phyloP scores from a whole-genome alignment of 495 filamentous ascomycete species.

The Penicillium dipodomyicola region DNA sequence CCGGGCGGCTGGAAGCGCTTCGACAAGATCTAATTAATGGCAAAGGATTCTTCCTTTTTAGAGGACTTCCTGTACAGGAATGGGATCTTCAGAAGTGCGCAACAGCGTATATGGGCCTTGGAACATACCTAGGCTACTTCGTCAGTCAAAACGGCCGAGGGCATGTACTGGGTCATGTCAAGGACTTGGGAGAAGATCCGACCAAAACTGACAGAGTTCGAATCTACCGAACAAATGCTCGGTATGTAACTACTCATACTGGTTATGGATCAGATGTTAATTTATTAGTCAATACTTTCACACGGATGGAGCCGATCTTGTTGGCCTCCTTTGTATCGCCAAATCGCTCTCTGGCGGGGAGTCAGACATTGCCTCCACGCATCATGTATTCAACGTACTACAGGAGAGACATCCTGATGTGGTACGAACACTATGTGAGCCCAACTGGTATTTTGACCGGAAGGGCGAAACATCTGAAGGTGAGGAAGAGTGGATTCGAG shows the following conservation, averaged over 20 bases:
- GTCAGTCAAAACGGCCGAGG: slow-evolving; percentile 81
- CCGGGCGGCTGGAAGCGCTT: slow-evolving; percentile 52
- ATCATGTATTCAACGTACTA: slow-evolving; percentile 74
- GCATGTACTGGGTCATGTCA: slow-evolving; percentile 89
- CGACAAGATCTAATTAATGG: slow-evolving; percentile 74
- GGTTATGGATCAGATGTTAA: slow-evolving; percentile 1
- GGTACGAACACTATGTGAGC: slow-evolving; percentile 61
- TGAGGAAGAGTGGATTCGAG: slow-evolving; percentile 68
- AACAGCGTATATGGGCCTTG: slow-evolving; percentile 85
- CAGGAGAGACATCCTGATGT: slow-evolving; percentile 73
- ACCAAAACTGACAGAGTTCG: slow-evolving; percentile 77
- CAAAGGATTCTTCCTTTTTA: slow-evolving; percentile 88
- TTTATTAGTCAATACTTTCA: slow-evolving; percentile 67
- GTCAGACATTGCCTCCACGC: slow-evolving; percentile 71
- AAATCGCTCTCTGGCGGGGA: slow-evolving; percentile 75
- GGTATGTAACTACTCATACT: slow-evolving; percentile 42
- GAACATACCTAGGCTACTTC: slow-evolving; percentile 83
- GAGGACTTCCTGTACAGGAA: slow-evolving; percentile 69
- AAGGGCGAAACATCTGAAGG: slow-evolving; percentile 74
- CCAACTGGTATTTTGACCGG: slow-evolving; percentile 86
- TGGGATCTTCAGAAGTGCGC: slow-evolving; percentile 83
- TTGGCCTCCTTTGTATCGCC: slow-evolving; percentile 76
- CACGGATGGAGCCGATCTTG: slow-evolving; percentile 71
- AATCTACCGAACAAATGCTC: slow-evolving; percentile 85
- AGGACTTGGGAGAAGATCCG: slow-evolving; percentile 82